Percentiles rank a stretch among this genome's conserved stretches.
Evolutionary conservation across 176 grass and related monocot genomes (phyloP).

Genomic region (Areca catechu): DNA sequence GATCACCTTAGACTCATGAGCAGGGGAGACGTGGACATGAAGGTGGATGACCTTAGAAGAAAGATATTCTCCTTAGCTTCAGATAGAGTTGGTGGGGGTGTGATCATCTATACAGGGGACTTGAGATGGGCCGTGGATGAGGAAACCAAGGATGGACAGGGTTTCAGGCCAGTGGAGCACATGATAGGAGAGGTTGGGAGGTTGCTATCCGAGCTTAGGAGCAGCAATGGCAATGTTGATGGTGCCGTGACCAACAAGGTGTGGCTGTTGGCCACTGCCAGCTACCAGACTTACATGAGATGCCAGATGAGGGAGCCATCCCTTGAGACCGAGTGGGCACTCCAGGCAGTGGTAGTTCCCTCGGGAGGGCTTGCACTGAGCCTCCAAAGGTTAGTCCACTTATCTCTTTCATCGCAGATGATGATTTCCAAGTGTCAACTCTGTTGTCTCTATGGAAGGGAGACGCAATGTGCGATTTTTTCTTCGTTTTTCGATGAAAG

Average conservation of each 20-base stretch:
- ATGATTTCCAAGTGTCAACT: too few relatives aligned
- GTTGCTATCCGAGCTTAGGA: constrained; percentile 20
- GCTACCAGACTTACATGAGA: constrained; percentile 80
- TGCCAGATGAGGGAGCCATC: constrained; percentile 48
- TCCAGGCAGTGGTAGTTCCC: constrained; percentile 72
- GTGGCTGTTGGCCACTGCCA: constrained; percentile 61
- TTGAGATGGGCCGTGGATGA: constrained; percentile 65
- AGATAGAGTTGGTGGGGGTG: constrained; percentile 14
- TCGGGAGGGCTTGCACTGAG: constrained; percentile 41
- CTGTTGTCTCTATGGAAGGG: too few relatives aligned
- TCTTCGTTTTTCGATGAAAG: too few relatives aligned
- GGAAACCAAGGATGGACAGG: constrained; percentile 15
- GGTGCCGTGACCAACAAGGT: constrained; percentile 13
- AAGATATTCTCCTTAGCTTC: constrained; percentile 32
- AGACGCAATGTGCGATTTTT: too few relatives aligned
- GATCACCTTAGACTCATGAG: constrained; percentile 69
- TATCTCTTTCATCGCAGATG: too few relatives aligned
- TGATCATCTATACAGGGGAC: constrained; percentile 69
- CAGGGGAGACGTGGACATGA: constrained; percentile 42
- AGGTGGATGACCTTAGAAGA: constrained; percentile 55
- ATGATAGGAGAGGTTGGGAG: constrained; percentile 60
- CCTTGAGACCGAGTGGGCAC: constrained; percentile 47
- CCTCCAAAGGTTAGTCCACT: constrained; percentile 48
- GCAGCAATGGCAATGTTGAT: not conserved
- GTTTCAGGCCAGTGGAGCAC: constrained; percentile 50